Evolutionary conservation across 192 early-diverging fungal genomes (phyloP), one percentile per base, ranked within the genome.

Genomic region (Rhizophagus clarus): DNA sequence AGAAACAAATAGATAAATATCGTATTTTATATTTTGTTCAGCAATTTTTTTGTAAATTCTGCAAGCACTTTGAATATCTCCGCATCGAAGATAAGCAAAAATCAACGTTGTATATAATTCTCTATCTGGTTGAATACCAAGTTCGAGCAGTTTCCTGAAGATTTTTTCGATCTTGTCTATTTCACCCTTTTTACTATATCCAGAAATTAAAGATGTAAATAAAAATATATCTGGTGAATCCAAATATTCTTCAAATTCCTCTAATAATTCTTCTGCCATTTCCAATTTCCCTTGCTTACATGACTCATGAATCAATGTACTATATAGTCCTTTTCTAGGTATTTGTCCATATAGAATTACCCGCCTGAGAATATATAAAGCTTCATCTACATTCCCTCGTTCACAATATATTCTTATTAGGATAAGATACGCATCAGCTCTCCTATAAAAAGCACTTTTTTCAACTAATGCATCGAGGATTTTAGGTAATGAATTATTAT

Each of bases 241-340:
- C 2, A 72, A 72, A 72, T 72, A 47, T 47, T 49, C 42, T 45
- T 24, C 42, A 37, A 72, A 45, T 72, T 72, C 42, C 26, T 72
- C 42, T 8, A 69, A 29, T 10, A 69, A 22, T 37, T 31, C 32
- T 40, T 69, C 67, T 2, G 67, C 67, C 15, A 9, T 34, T 34
- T 69, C 67, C 34, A 69, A 34, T 69, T 69, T 32, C 2, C 32
- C 32, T 34, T 69, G 28, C 32, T 69, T 69, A 37, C 31, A 31
- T 34, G 40, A 32, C 28, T 69, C 32, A 9, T 37, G 34, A 24
- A 69, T 69, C 32, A 69, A 34, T 10, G 67, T 37, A 37, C 67
- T 69, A 34, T 69, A 69, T 20, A 69, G 37, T 40, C 32, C 22
- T 37, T 22, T 69, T 69, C 31, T 69, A 34, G 67, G 67, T 40